Conservation (phyloP, 805 yeast genomes). For the Hanseniaspora hatyaiensis region DNA sequence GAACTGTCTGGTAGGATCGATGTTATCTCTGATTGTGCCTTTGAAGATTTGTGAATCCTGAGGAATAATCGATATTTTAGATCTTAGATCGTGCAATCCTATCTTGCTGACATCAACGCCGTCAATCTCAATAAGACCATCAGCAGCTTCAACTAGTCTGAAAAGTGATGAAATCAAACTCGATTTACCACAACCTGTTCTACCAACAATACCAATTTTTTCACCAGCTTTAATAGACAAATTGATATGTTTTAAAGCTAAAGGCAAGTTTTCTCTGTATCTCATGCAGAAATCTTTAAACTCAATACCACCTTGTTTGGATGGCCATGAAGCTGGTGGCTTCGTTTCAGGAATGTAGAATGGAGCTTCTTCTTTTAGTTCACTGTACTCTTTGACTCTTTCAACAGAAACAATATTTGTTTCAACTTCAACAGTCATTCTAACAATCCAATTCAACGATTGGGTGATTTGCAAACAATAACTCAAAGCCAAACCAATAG, state of each 20-base stretch:
- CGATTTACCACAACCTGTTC: slow-evolving; percentile 95
- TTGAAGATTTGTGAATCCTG: slow-evolving; percentile 89
- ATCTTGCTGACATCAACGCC: slow-evolving; percentile 50
- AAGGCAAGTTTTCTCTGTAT: slow-evolving; percentile 70
- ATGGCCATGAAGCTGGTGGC: slow-evolving; percentile 61
- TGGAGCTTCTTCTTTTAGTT: slow-evolving; percentile 77
- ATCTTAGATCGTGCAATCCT: slow-evolving; percentile 70
- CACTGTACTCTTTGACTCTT: slow-evolving; percentile 78
- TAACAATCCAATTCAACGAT: slow-evolving; percentile 89
- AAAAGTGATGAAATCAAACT: slow-evolving; percentile 74
- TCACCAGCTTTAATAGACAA: slow-evolving; percentile 59
- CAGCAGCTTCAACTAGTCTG: slow-evolving; percentile 67
- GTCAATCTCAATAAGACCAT: slow-evolving; percentile 64
- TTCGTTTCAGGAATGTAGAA: slow-evolving; percentile 48
- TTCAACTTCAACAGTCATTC: slow-evolving; percentile 98
- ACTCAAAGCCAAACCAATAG: slow-evolving; percentile 85
- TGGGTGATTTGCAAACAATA: slow-evolving; percentile 90
- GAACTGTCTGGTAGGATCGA: slow-evolving; percentile 66
- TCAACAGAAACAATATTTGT: slow-evolving; percentile 95
- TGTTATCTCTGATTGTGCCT: slow-evolving; percentile 72
- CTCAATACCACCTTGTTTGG: slow-evolving; percentile 51
- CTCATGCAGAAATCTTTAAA: slow-evolving; percentile 70
- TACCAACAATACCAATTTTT: slow-evolving; percentile 89
- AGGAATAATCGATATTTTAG: slow-evolving; percentile 72
- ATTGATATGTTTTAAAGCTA: slow-evolving; percentile 59